Conservation (phyloP, 768 basidiomycete genomes). For the Trametes punicea region DNA sequence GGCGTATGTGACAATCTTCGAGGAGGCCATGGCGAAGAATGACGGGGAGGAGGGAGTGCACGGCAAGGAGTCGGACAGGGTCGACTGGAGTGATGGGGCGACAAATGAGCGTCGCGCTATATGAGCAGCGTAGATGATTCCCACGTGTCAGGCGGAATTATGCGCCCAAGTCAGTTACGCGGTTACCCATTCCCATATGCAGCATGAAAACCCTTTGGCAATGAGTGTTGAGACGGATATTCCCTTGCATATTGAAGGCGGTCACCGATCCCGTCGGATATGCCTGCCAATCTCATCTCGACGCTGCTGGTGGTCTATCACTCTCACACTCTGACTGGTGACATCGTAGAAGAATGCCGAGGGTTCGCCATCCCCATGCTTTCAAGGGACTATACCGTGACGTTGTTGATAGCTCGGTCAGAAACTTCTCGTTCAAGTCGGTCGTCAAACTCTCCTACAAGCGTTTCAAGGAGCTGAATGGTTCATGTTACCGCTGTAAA, state of each 20-base stretch:
- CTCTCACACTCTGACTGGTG: too few relatives aligned
- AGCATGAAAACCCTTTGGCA: too few relatives aligned
- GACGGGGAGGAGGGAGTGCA: conserved; percentile 19
- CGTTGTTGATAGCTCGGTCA: too few relatives aligned
- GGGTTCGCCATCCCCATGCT: too few relatives aligned
- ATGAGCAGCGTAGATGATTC: conserved; percentile 16
- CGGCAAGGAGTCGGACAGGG: conserved; percentile 16
- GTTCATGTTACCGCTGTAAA: too few relatives aligned
- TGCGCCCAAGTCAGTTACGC: conserved; percentile 10
- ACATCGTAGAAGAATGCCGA: too few relatives aligned
- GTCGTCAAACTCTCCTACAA: too few relatives aligned
- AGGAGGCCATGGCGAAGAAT: conserved; percentile 29
- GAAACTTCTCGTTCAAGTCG: not conserved
- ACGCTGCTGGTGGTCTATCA: too few relatives aligned
- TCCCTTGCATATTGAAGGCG: too few relatives aligned
- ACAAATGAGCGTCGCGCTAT: conserved; percentile 20
- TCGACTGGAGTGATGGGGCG: conserved; percentile 9
- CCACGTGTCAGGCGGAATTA: conserved; percentile 22
- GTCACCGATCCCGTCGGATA: not conserved
- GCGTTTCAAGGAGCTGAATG: too few relatives aligned
- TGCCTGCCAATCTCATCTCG: not conserved
- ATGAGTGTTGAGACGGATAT: not conserved
- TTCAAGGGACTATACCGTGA: too few relatives aligned
- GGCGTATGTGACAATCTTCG: conserved; percentile 65
- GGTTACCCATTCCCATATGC: too few relatives aligned